Evolutionary conservation across 2,329 filamentous ascomycete genomes (phyloP).

Genomic region (Ceratocystiopsis minuta): DNA sequence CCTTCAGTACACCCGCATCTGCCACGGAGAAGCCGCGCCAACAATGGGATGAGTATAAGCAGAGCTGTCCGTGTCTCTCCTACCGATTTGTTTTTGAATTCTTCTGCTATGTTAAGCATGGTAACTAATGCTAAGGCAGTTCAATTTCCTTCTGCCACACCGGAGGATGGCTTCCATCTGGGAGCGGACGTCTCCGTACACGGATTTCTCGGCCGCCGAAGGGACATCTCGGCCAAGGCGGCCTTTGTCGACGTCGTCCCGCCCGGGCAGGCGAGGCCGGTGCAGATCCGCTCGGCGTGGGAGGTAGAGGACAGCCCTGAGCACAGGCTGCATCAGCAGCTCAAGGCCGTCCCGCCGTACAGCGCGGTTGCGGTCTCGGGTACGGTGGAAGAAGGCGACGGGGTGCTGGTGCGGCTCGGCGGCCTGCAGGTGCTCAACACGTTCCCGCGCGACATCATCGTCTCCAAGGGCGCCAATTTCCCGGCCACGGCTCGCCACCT

Average conservation of each 20-base stretch:
- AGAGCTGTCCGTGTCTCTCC: constrained; percentile 19
- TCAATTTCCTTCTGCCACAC: constrained; percentile 15
- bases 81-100: background rate
- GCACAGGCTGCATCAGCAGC: constrained; percentile 19
- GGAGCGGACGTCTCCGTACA: constrained; percentile 33
- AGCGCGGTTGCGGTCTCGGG: constrained; percentile 35
- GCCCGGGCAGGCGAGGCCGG: constrained; percentile 11
- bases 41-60: constrained; percentile 24
- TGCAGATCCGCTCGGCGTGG: constrained; percentile 26
- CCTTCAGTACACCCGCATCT: too few species aligned
- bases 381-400: constrained; percentile 8
- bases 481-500: constrained; percentile 60
- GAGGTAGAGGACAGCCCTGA: constrained; percentile 18
- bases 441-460: constrained; percentile 58
- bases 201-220: constrained; percentile 55
- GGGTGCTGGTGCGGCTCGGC: constrained; percentile 23
- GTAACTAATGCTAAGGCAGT: constrained; percentile 8
- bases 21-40: background rate
- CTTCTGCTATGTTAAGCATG: background rate
- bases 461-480: constrained; percentile 58
- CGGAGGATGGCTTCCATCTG: constrained; percentile 10
- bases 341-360: constrained; percentile 29
- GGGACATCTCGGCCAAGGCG: constrained; percentile 49
- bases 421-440: constrained; percentile 50
- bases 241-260: constrained; percentile 46